Conservation (phyloP, 1,284 basidiomycete genomes). For the Cutaneotrichosporon sp. region DNA sequence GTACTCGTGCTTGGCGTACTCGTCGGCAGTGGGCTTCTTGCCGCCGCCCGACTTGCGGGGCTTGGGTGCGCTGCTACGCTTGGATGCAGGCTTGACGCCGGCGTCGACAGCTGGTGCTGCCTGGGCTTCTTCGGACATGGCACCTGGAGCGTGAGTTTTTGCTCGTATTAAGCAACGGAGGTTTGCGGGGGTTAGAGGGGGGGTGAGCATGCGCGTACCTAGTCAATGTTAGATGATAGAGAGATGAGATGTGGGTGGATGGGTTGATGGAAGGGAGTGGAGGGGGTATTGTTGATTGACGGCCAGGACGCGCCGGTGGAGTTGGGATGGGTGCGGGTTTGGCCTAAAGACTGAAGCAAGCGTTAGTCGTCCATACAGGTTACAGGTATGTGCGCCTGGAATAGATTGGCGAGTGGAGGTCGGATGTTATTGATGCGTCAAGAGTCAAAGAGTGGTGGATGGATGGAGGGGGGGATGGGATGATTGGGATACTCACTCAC, state of each 20-base stretch:
- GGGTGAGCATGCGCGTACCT: constrained; percentile 4
- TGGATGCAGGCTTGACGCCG: constrained; percentile 34
- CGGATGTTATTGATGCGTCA: background rate
- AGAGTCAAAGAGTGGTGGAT: constrained; percentile 10
- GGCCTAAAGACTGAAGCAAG: background rate
- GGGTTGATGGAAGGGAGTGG: background rate
- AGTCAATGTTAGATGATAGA: background rate
- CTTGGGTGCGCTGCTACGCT: constrained; percentile 27
- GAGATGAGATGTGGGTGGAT: background rate
- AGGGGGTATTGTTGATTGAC: constrained; percentile 6
- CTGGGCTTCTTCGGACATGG: constrained; percentile 20
- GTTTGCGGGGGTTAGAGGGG: no score
- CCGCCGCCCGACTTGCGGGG: constrained; percentile 33
- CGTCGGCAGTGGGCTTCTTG: constrained; percentile 11
- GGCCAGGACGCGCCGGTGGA: constrained; percentile 2
- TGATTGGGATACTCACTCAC: no score
- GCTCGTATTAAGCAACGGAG: no score
- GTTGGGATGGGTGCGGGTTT: background rate
- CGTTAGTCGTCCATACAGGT: background rate
- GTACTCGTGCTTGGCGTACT: constrained; percentile 51
- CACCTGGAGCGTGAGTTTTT: background rate
- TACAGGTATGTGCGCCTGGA: background rate
- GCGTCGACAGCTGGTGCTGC: constrained; percentile 8
- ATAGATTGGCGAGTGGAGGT: no score
- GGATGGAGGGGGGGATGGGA: constrained; percentile 3